Base-by-base conservation (phyloP, 2,329 filamentous ascomycete genomes). In the Penicillium palitans region DNA sequence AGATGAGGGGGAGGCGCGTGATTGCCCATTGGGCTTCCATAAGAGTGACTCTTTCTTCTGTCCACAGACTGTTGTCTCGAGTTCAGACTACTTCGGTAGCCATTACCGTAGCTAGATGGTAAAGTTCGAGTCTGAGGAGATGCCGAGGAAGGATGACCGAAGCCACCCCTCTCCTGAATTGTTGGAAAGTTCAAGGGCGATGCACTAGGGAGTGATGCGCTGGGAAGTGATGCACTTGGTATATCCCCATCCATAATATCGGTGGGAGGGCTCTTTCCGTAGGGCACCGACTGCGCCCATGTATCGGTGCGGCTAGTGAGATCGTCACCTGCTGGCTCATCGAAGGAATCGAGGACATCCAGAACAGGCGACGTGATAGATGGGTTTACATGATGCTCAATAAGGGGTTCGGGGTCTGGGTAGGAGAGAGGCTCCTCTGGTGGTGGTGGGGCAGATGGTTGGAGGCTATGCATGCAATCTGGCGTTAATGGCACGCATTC, bases 1-100 rank as follows among this genome's bases (percentile, higher is more conserved):
- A 91, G 84, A 70, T 93, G 90, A 4, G 90, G 89, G 10, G 88
- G 82, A 3, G 89, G 88, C 27, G 71, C 70, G 21, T 73, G 64
- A 25, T 71, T 70, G 57, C 69, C 68, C 62, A 72, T 71, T 9
- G 74, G 72, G 55, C 68, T 71, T 25, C 69, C 74, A 45, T 74
- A 66, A 24, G 75, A 77, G 53, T 74, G 66, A 33, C 75, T 75
- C 58, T 76, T 74, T 17, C 74, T 69, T 54, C 72, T 68, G 52
- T 78, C 76, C 17, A 65, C 58, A 8, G 76, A 76, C 49, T 67
- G 70, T 56, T 76, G 72, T 42, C 73, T 70, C 15, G 76, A 72
- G 5, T 72, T 60, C 42, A 72, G 69, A 55, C 72, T 73, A 59
- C 68, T 74, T 40, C 71, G 61, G 54, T 72, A 75, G 5, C 73